A percentile compares a stretch with the other conserved stretches of the same genome.
Conservation (phyloP, 495 filamentous ascomycete species). For the Pyronema domesticum region DNA sequence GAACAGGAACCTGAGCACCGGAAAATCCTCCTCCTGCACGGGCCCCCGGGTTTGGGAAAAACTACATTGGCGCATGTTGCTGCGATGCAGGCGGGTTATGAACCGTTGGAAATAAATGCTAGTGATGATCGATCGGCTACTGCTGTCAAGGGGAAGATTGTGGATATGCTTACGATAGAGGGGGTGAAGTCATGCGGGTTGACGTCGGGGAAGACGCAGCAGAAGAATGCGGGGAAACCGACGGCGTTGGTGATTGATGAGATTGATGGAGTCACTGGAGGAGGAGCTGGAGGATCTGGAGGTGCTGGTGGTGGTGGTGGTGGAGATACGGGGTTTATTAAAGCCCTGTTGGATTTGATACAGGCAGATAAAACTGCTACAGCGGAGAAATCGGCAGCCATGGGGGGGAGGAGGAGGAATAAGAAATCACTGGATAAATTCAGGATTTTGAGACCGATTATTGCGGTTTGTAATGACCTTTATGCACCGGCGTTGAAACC, state of each 20-base stretch:
- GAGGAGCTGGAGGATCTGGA: constrained; percentile 40
- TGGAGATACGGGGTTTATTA: constrained; percentile 83
- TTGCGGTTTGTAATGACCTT: constrained; percentile 94
- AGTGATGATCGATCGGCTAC: constrained; percentile 58
- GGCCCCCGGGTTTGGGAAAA: constrained; percentile 85
- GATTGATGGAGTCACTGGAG: constrained; percentile 78
- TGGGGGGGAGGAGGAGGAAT: constrained; percentile 21
- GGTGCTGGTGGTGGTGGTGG: constrained; percentile 42
- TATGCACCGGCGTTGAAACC: constrained; percentile 79
- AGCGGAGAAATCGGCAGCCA: background rate
- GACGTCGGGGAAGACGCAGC: constrained; percentile 35
- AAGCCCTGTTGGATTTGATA: constrained; percentile 80
- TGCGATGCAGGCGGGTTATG: constrained; percentile 84
- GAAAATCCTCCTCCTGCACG: constrained; percentile 78
- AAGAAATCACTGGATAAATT: constrained; percentile 65
- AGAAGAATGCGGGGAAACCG: constrained; percentile 49
- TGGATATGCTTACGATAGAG: constrained; percentile 75
- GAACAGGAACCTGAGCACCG: constrained; percentile 53
- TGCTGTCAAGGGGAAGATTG: constrained; percentile 77
- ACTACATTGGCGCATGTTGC: constrained; percentile 94
- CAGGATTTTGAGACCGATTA: constrained; percentile 65
- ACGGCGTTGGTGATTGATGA: constrained; percentile 92
- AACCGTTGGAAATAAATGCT: constrained; percentile 78
- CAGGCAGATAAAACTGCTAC: constrained; percentile 43
- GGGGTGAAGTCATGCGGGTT: constrained; percentile 69